Base-by-base conservation (phyloP, 2,329 filamentous ascomycete species). In the Trichoderma koningiopsis region DNA sequence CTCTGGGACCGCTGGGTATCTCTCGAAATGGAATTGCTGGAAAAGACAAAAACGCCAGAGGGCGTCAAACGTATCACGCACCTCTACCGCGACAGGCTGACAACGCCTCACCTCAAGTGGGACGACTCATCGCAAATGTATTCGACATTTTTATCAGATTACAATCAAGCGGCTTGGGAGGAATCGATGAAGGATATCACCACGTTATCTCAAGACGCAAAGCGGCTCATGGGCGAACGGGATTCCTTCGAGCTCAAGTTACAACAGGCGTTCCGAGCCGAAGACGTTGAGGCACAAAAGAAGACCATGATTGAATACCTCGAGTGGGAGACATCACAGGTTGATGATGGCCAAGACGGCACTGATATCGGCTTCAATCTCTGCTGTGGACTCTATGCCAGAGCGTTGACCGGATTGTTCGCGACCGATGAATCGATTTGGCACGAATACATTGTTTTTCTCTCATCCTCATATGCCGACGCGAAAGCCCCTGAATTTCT, bases 1-100 rank as follows among this genome's bases (percentile, higher is more conserved):
- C 85, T 96, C 13, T 96, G 92, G 92, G 88, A 94, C 76, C 88
- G 90, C 72, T 95, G 92, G 86, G 84, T 93, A 55, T 88, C 89
- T 66, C 86, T 93, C 58, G 85, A 94, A 77, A 84, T 91, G 77
- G 87, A 92, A 72, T 87, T 92, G 72, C 84, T 94, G 24, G 84
- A 83, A 31, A 83, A 83, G 80, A 81, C 85, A 65, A 79, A 82
- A 73, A 86, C 87, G 73, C 75, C 85, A 74, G 81, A 87, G 76
- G 83, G 87, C 77, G 83, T 92, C 19, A 85, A 87, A 71, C 87
- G 87, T 75, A 87, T 95, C 74, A 89, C 88, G 33, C 85, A 87
- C 60, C 85, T 93, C 55, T 95, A 91, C 78, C 84, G 89, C 72
- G 86, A 91, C 73, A 88, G 93, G 53, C 83, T 96, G 6, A 82